phyloP scores from a whole-genome alignment of 768 basidiomycete species.

The Strobilomyces echinocephalus region DNA sequence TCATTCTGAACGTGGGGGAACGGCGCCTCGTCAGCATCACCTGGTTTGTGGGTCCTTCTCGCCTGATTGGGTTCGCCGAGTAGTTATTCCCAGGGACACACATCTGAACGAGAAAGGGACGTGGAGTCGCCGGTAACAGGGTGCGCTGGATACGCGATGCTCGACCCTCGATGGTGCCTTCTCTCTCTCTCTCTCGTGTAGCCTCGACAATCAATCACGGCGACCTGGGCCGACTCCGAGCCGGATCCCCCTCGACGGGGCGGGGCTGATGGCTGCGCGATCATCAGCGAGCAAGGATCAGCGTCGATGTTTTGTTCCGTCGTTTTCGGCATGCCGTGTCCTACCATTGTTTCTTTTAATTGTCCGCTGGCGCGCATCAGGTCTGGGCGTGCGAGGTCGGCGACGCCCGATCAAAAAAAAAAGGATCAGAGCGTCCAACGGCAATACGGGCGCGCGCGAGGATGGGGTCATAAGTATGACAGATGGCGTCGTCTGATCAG shows the following conservation, averaged over 20 bases:
- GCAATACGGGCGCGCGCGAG: background rate
- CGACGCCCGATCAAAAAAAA: slow-evolving; percentile 3
- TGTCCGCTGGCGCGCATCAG: background rate
- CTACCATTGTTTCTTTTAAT: background rate
- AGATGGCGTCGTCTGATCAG: background rate
- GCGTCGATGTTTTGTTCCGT: background rate
- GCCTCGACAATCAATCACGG: background rate
- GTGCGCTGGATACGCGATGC: background rate
- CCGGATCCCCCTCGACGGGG: background rate
- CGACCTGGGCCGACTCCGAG: background rate
- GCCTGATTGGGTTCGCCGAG: background rate
- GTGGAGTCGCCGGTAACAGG: background rate
- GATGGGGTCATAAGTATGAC: background rate
- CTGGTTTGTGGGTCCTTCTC: background rate
- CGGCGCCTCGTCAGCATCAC: background rate
- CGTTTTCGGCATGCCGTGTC: background rate
- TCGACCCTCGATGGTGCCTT: background rate
- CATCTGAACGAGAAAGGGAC: background rate
- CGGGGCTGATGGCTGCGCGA: background rate
- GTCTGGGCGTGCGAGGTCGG: background rate
- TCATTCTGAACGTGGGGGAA: slow-evolving; percentile 9
- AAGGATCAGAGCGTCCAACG: background rate
- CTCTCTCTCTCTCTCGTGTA: background rate
- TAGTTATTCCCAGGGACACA: background rate
- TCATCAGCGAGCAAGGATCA: background rate